These are phyloP conservation scores for Helotiales sp. DNA, from an alignment of 2,329 filamentous ascomycete species.

Conservation along the genomic window DNA sequence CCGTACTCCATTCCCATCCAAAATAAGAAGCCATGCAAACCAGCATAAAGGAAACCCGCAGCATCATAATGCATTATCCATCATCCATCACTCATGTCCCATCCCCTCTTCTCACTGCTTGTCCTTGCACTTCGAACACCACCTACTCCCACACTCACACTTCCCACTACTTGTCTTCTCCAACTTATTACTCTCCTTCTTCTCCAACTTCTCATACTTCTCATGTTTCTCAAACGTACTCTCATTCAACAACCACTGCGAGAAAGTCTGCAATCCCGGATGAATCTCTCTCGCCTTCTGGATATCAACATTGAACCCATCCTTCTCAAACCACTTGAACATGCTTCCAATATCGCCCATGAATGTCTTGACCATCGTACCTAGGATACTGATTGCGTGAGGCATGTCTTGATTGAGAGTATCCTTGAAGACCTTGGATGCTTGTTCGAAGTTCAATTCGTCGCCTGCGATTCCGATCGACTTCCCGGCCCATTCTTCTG, in stretches of 20 bases:
- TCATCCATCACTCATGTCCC: not conserved
- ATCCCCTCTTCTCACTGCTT: not conserved
- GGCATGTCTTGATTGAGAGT: constrained; percentile 33
- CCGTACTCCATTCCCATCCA: not conserved
- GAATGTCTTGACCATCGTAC: constrained; percentile 24
- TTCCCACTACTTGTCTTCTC: not conserved
- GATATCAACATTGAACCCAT: constrained; percentile 38
- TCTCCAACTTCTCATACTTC: not conserved
- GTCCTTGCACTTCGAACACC: not conserved
- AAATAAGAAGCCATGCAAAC: not conserved
- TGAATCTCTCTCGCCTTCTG: constrained; percentile 40
- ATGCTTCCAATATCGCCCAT: constrained; percentile 33
- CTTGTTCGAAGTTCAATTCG: constrained; percentile 41
- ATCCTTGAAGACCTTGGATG: constrained; percentile 33
- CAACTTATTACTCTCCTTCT: not conserved
- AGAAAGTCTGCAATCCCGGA: constrained; percentile 44
- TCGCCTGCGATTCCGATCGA: constrained; percentile 47
- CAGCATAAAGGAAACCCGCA: not conserved
- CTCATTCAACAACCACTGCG: constrained; percentile 45
- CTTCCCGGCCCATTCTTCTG: constrained; percentile 39
- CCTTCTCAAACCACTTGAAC: constrained; percentile 35
- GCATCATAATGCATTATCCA: constrained; percentile 3
- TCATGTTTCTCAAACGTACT: constrained; percentile 23
- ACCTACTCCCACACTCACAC: not conserved
- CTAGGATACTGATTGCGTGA: constrained; percentile 30